Base-by-base conservation (phyloP, 1,284 basidiomycete species). In the Puccinia coronata region DNA sequence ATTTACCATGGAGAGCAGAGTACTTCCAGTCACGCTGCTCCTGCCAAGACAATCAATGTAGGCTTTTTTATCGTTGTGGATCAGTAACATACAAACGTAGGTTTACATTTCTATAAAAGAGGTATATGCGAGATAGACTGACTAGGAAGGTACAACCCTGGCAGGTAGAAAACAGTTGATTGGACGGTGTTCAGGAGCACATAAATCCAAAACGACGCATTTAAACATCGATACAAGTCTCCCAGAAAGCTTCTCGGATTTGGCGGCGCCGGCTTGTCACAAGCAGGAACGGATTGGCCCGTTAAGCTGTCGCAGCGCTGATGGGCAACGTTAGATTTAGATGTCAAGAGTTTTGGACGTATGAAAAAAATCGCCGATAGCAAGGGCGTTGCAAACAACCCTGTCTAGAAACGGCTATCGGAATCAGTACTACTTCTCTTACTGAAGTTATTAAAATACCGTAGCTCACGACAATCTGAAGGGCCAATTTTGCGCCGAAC, bases 61-160 rank as follows among this genome's bases (percentile, higher is more conserved):
- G 39, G 55, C 53, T 59, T 51, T 20, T 41, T 25, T 59, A 25
- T 34, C 1, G 28, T 41, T 9, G 25, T 67, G 34, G 20, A 25
- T 28, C 23, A 23, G 39, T 36, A 61, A 34, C 4, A 63, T 28
- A 31, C 47, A 55, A 57, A 59, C 59, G 28, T 31, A 73, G n/a
- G 25, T 63, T n/a, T 76, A 16, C 1, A 6, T 11, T 34, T 72
- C 43, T 12, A 31, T 1, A 18, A 55, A 53, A 16, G 36, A n/a
- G 5, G 12, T 1, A 28, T 72, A 49, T 16, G 1, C 34, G 2
- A 53, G 1, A 34, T 3, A 55, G 9, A 59, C 77, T 80, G 65
- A 80, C 79, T 59, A 4, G 79, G 79, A 73, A 80, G 79, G 49
- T 80, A 80, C 14, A 80, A 36, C 28, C 67, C 67, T n/a, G 79